Base-by-base conservation (phyloP, 306 rosid genomes). In the Cucurbita ficifolia region DNA sequence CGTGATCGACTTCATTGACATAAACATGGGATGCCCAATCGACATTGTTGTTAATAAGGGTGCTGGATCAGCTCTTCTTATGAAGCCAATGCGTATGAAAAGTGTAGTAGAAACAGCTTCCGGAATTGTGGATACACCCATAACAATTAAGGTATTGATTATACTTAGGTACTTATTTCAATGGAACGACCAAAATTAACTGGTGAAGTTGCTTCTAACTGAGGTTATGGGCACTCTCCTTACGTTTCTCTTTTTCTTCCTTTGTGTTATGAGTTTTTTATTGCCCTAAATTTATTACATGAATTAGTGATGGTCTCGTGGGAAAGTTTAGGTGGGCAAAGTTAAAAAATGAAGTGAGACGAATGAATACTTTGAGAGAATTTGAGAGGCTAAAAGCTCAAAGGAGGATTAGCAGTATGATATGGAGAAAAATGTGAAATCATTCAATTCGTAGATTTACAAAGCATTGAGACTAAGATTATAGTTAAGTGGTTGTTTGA, bases 11-110 rank as follows among this genome's bases (percentile, higher is more conserved):
- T 93, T 94, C 74, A 85, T 94, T 78, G 98, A 88, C 82, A 87
- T 94, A 79, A 94, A 94, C 77, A 90, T 94, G 98, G 97, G 96
- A 57, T 94, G 98, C 85, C 96, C 97, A 39, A 94, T 94, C 35
- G 97, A 94, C 82, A 79, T 94, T 84, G 98, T 94, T 65, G 89
- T 86, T 73, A 89, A 84, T 79, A 94, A 90, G 84, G 97, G 96
- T 82, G 96, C 98, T 76, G 98, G 98, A 71, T 94, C 98, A 54
- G 97, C 96, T 76, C 97, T 90, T 82, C 86, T 94, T 58, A 87
- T 77, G 8, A 94, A 90, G 80, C 96, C 98, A 78, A 87, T 84
- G 96, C 92, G 92, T 75, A 89, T 94, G 88, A 87, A 89, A 86
- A 83, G 81, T 73, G 83, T 94, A 18, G 79, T 88, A 39, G 89